These are phyloP conservation scores for Zalaria sp. DNA, from an alignment of 2,329 filamentous ascomycete genomes.

Conservation along the genomic window DNA sequence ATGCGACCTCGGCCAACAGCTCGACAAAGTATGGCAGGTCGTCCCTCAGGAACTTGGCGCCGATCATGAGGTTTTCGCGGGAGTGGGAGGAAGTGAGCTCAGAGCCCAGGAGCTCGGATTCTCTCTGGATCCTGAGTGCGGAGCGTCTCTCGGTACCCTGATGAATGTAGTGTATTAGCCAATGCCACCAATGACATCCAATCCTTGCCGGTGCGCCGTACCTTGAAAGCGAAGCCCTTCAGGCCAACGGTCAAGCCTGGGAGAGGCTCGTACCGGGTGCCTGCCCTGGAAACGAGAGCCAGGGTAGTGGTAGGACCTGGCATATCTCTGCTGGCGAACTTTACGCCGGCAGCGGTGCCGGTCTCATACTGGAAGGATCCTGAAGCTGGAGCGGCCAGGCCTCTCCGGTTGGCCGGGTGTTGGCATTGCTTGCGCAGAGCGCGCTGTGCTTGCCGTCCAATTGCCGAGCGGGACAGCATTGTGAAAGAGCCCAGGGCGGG, in stretches of 20 bases:
- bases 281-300: slow-evolving; percentile 84
- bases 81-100: slow-evolving; percentile 80
- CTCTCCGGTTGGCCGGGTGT: slow-evolving; percentile 44
- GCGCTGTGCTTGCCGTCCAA: slow-evolving; percentile 50
- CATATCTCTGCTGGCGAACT: slow-evolving; percentile 82
- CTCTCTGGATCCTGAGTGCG: slow-evolving; percentile 82
- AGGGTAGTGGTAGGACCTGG: slow-evolving; percentile 81
- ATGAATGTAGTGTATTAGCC: not conserved
- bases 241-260: slow-evolving; percentile 83
- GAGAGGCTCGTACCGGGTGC: slow-evolving; percentile 79
- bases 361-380: slow-evolving; percentile 78
- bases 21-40: slow-evolving; percentile 97
- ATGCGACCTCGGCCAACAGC: slow-evolving; percentile 81
- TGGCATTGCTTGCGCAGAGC: slow-evolving; percentile 46
- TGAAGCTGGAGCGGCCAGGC: slow-evolving; percentile 53
- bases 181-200: no score
- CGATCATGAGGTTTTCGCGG: slow-evolving; percentile 81
- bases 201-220: slow-evolving; percentile 22
- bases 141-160: slow-evolving; percentile 81
- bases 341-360: slow-evolving; percentile 73
- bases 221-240: slow-evolving; percentile 97
- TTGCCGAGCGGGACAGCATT: slow-evolving; percentile 55
- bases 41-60: slow-evolving; percentile 88
- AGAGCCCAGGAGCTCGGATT: slow-evolving; percentile 88
- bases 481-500: slow-evolving; percentile 9